phyloP scores from a whole-genome alignment of 1,139 yeast genomes.

The Ashbya aceris region DNA sequence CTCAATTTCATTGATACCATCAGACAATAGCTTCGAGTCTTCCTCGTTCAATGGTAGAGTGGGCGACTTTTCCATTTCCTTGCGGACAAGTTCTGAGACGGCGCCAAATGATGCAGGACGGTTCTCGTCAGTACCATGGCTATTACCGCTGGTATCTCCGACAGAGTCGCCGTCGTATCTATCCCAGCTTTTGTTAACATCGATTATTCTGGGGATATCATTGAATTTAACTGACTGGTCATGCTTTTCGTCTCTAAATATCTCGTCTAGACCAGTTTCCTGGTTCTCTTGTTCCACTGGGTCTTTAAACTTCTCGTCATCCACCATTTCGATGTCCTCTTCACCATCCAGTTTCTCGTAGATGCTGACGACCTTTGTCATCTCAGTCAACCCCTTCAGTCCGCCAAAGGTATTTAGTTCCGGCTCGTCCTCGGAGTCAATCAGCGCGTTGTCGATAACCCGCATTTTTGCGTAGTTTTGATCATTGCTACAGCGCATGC shows the following conservation, averaged over 20 bases:
- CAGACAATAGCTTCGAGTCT: conserved; percentile 11
- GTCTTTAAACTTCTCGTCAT: conserved; percentile 18
- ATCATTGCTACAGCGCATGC: conserved; percentile 4
- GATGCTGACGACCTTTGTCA: conserved; percentile 34
- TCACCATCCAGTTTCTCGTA: conserved; percentile 20
- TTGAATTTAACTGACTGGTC: conserved; percentile 23
- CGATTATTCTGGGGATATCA: conserved; percentile 6
- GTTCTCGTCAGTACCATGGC: not conserved
- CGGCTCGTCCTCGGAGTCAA: conserved; percentile 3
- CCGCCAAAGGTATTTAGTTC: conserved; percentile 11
- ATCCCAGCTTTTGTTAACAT: conserved; percentile 3
- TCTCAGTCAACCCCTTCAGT: conserved; percentile 25
- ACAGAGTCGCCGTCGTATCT: not conserved
- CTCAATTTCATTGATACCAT: conserved; percentile 11
- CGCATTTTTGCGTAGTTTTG: not conserved
- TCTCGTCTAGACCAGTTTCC: conserved; percentile 16
- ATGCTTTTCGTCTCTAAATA: conserved; percentile 11
- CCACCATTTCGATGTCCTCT: conserved; percentile 1
- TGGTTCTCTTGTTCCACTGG: conserved; percentile 1
- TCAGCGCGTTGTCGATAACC: not conserved
- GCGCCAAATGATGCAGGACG: not conserved
- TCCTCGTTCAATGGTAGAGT: conserved; percentile 11
- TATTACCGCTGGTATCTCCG: conserved; percentile 1
- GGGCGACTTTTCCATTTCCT: conserved; percentile 12
- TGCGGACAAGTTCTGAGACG: not conserved